These are phyloP conservation scores for Pseudopithomyces chartarum DNA, from an alignment of 2,329 filamentous ascomycete genomes.

Conservation along the genomic window DNA sequence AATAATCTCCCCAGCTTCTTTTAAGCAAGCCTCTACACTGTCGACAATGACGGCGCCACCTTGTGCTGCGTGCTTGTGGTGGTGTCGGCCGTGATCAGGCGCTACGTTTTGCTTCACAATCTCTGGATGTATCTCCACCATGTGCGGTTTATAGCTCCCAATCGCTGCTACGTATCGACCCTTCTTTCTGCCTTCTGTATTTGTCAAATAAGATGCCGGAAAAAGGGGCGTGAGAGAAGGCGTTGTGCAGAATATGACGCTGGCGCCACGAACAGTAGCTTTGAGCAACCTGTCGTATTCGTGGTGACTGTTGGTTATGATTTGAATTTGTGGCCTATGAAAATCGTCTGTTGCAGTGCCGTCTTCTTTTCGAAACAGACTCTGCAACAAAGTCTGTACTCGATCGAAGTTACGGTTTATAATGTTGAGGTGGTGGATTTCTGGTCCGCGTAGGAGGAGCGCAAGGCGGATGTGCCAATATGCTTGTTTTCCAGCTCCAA, in stretches of 20 bases:
- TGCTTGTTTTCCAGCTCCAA: slow-evolving; percentile 86
- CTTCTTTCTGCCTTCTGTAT: slow-evolving; percentile 69
- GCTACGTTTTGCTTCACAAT: slow-evolving; percentile 69
- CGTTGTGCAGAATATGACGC: slow-evolving; percentile 89
- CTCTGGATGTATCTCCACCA: slow-evolving; percentile 82
- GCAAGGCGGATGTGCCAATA: slow-evolving; percentile 93
- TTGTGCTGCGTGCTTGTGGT: slow-evolving; percentile 66
- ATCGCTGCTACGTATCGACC: slow-evolving; percentile 74
- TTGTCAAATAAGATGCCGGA: slow-evolving; percentile 73
- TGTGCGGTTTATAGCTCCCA: slow-evolving; percentile 71
- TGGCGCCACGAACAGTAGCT: slow-evolving; percentile 71
- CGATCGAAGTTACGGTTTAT: slow-evolving; percentile 75
- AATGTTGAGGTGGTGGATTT: slow-evolving; percentile 80
- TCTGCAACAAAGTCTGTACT: slow-evolving; percentile 57
- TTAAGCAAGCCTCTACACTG: slow-evolving; percentile 77
- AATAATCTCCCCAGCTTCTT: slow-evolving; percentile 86
- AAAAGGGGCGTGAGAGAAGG: slow-evolving; percentile 77
- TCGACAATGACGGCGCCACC: slow-evolving; percentile 67
- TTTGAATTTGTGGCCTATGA: slow-evolving; percentile 64
- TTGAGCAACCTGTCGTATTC: slow-evolving; percentile 71
- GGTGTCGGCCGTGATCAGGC: slow-evolving; percentile 62
- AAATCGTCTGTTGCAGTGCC: slow-evolving; percentile 23
- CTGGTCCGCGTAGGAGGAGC: slow-evolving; percentile 69
- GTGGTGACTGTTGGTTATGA: slow-evolving; percentile 71
- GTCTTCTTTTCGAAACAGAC: slow-evolving; percentile 59